Base-by-base conservation (phyloP, 306 rosid genomes). In the Abrus pulchellus region DNA sequence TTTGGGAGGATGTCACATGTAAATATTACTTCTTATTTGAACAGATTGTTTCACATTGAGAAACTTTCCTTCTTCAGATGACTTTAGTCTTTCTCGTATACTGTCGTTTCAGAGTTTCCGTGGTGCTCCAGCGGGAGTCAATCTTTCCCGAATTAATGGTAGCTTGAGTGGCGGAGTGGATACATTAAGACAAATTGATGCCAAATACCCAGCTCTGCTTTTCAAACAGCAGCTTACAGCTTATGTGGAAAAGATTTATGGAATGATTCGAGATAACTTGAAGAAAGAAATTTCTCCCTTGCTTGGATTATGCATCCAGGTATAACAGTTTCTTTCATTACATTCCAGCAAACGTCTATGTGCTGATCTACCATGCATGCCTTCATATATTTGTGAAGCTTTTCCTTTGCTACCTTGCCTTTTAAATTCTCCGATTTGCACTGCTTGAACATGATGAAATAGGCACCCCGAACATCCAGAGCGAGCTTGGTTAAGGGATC, bases 161-260 rank as follows among this genome's bases (percentile, higher is more conserved):
- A 77, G 80, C 83, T 74, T 81, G 74, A 57, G 28, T 36, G 89
- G 97, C 28, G 93, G 97, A 59, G 83, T 82, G 40, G 98, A 96
- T 76, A 83, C 94, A 47, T 62, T 92, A 52, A 89, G 97, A 79
- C 98, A 92, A 86, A 97, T 96, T 83, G 99, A 96, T 84, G 99
- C 99, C 57, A 96, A 93, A 83, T 96, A 96, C 82, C 99, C 99
- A 45, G 99, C 99, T n/a, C 83, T 96, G 59, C 89, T 96, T 83
- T 96, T 96, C 83, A 96, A 96, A 87, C 99, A 93, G 86, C 99
- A 96, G 94, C 99, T 96, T 76, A 93, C 99, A 28, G 99, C 99
- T 52, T 96, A 91, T 75, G 93, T 96, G 36, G 99, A 96, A 88
- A 96, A 96, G 89, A 93, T 96, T 80, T 96, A 96, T 74, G 99